Base-by-base conservation (phyloP, 306 rosid genomes). In the Vicia villosa region DNA sequence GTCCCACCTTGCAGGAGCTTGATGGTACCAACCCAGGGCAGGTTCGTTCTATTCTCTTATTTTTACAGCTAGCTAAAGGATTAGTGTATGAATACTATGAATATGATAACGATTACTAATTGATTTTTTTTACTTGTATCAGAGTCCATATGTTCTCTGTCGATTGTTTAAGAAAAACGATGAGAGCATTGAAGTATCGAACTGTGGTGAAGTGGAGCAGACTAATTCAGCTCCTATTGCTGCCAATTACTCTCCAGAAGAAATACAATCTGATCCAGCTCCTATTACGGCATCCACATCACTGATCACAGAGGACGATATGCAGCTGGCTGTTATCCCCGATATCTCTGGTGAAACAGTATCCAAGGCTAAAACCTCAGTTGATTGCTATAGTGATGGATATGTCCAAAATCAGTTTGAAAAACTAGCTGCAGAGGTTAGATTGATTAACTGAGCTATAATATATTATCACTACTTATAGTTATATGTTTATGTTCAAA, bases 11-110 rank as follows among this genome's bases (percentile, higher is more conserved):
- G 24, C 62, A 83, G 87, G 99, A 95, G 77, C 95, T 95, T 63
- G 91, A 88, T 80, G 99, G 99, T 51, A 90, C 96, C 68, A 86
- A 89, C 67, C 99, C 97, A 62, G 99, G 97, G 30, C 99, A 95
- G 99, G 99, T 89, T 6, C n/a, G 59, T 9, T 71, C 43, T 57
- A 50, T 2, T 42, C 55, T 45, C 37, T 22, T 54, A 1, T 52
- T 57, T 63, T 59, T 43, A 7, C 41, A 10, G 5, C 5, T 47
- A 11, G 36, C 32, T 56, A 59, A 30, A 47, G 13, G 61, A 16
- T 69, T 56, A 3, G 11, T n/a, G 17, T 60, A 20, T 9, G 51
- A 68, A 43, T 51, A 66, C n/a, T 60, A 20, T 9, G 51, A 68
- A 43, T 51, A 66, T 73, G 68, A 17, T 54, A 57, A 26, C 62